phyloP scores from a whole-genome alignment of 768 basidiomycete species.

The Mycena venus region DNA sequence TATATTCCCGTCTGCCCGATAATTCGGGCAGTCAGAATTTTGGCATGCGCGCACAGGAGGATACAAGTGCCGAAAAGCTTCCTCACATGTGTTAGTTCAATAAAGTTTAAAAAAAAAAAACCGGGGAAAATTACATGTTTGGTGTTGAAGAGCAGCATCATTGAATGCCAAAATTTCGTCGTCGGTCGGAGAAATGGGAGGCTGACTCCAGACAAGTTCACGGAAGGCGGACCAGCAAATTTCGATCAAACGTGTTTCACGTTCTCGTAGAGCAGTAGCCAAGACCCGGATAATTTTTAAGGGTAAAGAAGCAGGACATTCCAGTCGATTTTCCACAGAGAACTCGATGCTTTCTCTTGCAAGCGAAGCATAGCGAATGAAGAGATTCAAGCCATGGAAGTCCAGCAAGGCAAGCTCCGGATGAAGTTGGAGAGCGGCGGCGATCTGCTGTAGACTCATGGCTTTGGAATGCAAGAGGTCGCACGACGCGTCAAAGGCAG shows the following conservation, averaged over 20 bases:
- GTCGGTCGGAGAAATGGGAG: background rate
- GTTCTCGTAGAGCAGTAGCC: background rate
- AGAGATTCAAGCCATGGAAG: constrained; percentile 4
- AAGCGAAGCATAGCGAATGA: background rate
- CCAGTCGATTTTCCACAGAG: background rate
- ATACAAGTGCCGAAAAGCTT: no score
- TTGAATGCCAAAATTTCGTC: background rate
- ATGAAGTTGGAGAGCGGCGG: background rate
- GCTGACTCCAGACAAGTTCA: background rate
- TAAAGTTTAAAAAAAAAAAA: no score
- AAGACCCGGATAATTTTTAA: background rate
- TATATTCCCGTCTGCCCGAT: no score
- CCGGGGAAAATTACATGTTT: background rate
- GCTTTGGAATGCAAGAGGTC: background rate
- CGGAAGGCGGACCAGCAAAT: constrained; percentile 3
- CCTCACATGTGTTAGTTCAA: no score
- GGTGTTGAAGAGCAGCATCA: background rate
- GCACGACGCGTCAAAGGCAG: background rate
- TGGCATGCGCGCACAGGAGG: no score
- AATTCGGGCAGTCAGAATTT: no score
- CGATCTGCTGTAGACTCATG: constrained; percentile 3
- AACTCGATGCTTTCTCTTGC: background rate
- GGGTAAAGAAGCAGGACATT: background rate
- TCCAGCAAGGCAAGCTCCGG: background rate
- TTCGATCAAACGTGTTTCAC: background rate